These are phyloP conservation scores for Paramecium octaurelia DNA, from an alignment of 73 alveolate genomes.

Conservation along the genomic window DNA sequence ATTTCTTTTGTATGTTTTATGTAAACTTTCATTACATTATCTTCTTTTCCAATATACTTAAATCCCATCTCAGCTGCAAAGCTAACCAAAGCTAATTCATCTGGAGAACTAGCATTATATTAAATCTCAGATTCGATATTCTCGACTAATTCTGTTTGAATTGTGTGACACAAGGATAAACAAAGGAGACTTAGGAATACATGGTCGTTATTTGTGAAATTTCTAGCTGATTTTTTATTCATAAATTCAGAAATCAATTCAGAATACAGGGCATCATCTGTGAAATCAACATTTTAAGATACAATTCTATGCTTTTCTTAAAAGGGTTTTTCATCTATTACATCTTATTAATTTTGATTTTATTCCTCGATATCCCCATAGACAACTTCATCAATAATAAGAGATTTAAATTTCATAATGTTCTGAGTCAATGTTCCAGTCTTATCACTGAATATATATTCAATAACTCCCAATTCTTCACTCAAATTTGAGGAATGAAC, in stretches of 20 bases:
- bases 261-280: constrained; percentile 69
- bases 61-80: constrained; percentile 72
- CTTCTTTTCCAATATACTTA: constrained; percentile 54
- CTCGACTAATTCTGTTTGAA: constrained; percentile 76
- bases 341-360: not conserved
- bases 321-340: not conserved
- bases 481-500: constrained; percentile 88
- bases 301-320: not conserved
- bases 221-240: not conserved
- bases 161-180: constrained; percentile 93
- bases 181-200: constrained; percentile 62
- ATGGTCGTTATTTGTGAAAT: not conserved
- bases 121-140: constrained; percentile 63
- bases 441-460: constrained; percentile 91
- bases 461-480: constrained; percentile 95
- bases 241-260: not conserved
- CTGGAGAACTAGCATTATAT: constrained; percentile 76
- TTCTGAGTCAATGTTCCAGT: constrained; percentile 96
- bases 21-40: not conserved
- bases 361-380: constrained; percentile 73
- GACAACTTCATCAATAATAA: constrained; percentile 76
- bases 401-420: constrained; percentile 88
- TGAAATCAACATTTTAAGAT: constrained; percentile 81
- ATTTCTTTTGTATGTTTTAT: constrained; percentile 31
- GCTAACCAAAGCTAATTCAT: constrained; percentile 86